Evolutionary conservation across 2,329 filamentous ascomycete genomes (phyloP), one percentile per base, ranked within the genome.

Genomic region (Orbilia quercus): DNA sequence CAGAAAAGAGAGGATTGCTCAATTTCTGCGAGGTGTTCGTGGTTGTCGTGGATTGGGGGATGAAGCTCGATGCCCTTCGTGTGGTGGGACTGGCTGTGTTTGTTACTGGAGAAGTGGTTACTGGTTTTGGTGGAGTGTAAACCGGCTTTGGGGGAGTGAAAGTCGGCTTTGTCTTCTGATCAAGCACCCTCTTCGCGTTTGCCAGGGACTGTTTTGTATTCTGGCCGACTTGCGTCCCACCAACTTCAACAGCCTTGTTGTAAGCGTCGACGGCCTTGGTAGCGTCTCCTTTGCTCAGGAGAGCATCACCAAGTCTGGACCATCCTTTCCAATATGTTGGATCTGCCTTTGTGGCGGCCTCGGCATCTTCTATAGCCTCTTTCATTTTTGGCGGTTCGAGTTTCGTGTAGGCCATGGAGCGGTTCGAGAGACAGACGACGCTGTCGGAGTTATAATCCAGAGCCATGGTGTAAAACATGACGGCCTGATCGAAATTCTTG

Each of bases 391-490:
- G 59, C 4, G 67, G 67, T 20, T 65, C 23, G 12, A 72, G 11
- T 20, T 72, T 57, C 1, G 67, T 64, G 42, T 72, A 72, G 12
- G 53, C 67, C 67, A 72, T 72, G 0, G 67, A 72, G 7, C 67
- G 54, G 12, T 72, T 72, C 11, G 67, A 72, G 22, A 72, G 45
- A 40, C 58, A 64, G 3, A 72, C 67, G 25, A 53, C 67, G 23
- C 67, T 72, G 1, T 64, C 59, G 0, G 67, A 59, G 14, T 72
- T 72, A 20, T 72, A 72, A 28, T 72, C 67, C 6, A 72, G 47
- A 14, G 67, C 67, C 67, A 72, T 72, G 5, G 67, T 59, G 22
- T 72, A 72, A 42, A 72, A 72, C 67, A 72, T 72, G 40, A 72
- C 55, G 7, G 67, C 67, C 12, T 72, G 67, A 16, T 72, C 67